Conservation (phyloP, 2,329 filamentous ascomycete species). For the Pseudogymnoascus sp. region DNA sequence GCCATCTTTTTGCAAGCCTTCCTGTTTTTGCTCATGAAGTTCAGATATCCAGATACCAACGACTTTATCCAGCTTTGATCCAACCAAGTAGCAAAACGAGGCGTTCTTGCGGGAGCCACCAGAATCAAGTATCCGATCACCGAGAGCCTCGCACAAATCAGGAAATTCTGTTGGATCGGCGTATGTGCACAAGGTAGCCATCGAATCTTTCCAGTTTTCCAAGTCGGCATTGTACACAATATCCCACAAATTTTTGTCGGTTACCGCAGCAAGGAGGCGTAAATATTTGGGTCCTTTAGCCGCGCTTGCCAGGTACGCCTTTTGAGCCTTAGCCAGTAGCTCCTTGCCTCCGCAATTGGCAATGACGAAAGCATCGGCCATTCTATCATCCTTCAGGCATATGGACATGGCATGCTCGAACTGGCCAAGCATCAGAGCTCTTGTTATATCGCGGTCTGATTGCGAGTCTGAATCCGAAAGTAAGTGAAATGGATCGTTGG, state of each 20-base stretch:
- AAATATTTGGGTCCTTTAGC: slow-evolving; percentile 83
- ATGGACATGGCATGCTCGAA: slow-evolving; percentile 87
- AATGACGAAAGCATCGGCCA: slow-evolving; percentile 96
- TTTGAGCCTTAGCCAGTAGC: slow-evolving; percentile 88
- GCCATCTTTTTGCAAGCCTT: slow-evolving; percentile 60
- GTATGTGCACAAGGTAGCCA: slow-evolving; percentile 93
- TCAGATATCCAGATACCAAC: slow-evolving; percentile 90
- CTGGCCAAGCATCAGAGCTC: slow-evolving; percentile 79
- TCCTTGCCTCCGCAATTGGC: slow-evolving; percentile 93
- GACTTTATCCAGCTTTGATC: slow-evolving; percentile 96
- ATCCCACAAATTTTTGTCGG: slow-evolving; percentile 96
- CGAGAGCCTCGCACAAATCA: slow-evolving; percentile 89
- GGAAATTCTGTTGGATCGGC: slow-evolving; percentile 87
- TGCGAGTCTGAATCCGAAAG: slow-evolving; percentile 77
- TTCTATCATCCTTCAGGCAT: slow-evolving; percentile 78
- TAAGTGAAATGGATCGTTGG: slow-evolving; percentile 88
- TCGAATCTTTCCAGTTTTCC: slow-evolving; percentile 91
- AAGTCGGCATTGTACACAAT: slow-evolving; percentile 94
- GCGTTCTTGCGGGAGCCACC: slow-evolving; percentile 72
- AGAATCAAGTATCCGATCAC: slow-evolving; percentile 80
- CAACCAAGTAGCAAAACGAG: slow-evolving; percentile 91
- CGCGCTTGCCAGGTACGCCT: slow-evolving; percentile 75
- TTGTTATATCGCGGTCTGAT: slow-evolving; percentile 81
- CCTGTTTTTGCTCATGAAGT: slow-evolving; percentile 75
- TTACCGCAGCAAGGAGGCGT: slow-evolving; percentile 81